phyloP scores from a whole-genome alignment of 768 basidiomycete species.

The Boletus sp. region DNA sequence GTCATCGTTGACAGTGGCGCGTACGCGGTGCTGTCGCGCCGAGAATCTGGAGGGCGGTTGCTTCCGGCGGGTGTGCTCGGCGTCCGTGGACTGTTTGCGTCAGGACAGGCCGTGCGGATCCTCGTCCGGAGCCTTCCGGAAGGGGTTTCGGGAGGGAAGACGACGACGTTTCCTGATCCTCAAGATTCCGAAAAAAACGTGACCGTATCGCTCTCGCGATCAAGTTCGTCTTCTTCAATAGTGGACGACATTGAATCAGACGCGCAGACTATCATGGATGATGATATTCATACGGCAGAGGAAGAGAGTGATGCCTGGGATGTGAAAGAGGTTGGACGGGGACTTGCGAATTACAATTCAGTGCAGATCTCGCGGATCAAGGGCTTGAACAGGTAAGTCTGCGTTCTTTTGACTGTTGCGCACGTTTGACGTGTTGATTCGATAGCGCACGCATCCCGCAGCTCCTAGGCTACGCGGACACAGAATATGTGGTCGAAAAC shows the following conservation, averaged over 20 bases:
- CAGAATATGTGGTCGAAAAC: constrained; percentile 96
- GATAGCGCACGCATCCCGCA: constrained; percentile 74
- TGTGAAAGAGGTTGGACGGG: constrained; percentile 87
- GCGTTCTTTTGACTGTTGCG: neutral
- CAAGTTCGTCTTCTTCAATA: constrained; percentile 35
- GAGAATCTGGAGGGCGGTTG: constrained; percentile 85
- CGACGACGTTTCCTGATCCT: constrained; percentile 23
- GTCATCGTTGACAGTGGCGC: constrained; percentile 90
- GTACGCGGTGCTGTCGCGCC: constrained; percentile 75
- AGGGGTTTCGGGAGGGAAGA: constrained; percentile 21
- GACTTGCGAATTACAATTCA: constrained; percentile 94
- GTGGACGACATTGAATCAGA: constrained; percentile 26
- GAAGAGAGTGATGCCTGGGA: constrained; percentile 58
- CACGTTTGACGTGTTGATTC: constrained; percentile 8
- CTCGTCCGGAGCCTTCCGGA: constrained; percentile 47
- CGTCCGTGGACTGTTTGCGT: constrained; percentile 86
- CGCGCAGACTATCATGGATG: constrained; percentile 27
- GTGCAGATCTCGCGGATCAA: constrained; percentile 85
- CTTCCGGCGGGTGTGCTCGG: constrained; percentile 90
- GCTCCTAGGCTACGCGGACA: constrained; percentile 89
- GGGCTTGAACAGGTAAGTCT: constrained; percentile 83
- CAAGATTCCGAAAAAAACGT: constrained; percentile 13
- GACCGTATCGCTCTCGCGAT: constrained; percentile 39
- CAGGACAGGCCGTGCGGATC: constrained; percentile 90
- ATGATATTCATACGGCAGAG: constrained; percentile 28